A percentile compares a stretch with the other conserved stretches of the same genome.
These are phyloP conservation scores for Paramecium sonneborni DNA, from an alignment of 73 alveolate species.

Conservation along the genomic window DNA sequence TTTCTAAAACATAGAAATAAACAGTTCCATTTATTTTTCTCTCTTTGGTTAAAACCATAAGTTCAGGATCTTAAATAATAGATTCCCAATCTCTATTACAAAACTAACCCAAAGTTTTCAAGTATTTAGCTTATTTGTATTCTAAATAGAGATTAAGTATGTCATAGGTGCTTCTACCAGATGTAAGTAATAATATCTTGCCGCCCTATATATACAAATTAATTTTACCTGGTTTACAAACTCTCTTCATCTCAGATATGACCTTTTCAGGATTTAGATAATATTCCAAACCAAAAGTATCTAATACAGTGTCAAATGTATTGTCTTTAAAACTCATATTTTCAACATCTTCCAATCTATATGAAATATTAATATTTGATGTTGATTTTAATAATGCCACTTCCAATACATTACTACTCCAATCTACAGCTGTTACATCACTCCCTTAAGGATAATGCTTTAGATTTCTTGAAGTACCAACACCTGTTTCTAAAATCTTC, in stretches of 20 bases:
- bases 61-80: slow-evolving; percentile 37
- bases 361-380: neutral
- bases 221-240: slow-evolving; percentile 21
- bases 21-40: slow-evolving; percentile 66
- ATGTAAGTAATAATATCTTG: slow-evolving; percentile 37
- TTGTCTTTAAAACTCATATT: slow-evolving; percentile 58
- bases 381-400: slow-evolving; percentile 60
- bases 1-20: slow-evolving; percentile 53
- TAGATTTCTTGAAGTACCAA: slow-evolving; percentile 63
- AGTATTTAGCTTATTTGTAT: slow-evolving; percentile 35
- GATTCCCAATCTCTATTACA: slow-evolving; percentile 65
- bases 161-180: slow-evolving; percentile 56
- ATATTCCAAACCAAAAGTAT: slow-evolving; percentile 73
- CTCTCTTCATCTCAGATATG: slow-evolving; percentile 69
- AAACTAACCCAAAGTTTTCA: slow-evolving; percentile 41
- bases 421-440: slow-evolving; percentile 58
- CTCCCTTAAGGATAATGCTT: slow-evolving; percentile 57
- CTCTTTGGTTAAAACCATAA: slow-evolving; percentile 37
- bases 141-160: slow-evolving; percentile 39
- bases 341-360: slow-evolving; percentile 59
- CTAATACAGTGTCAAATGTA: slow-evolving; percentile 67
- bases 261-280: slow-evolving; percentile 62
- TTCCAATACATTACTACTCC: slow-evolving; percentile 63
- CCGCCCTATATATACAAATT: slow-evolving; percentile 44
- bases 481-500: slow-evolving; percentile 57